Evolutionary conservation across 73 alveolate species (phyloP), one percentile per base, ranked within the genome.

Genomic region (Paramecium biaurelia): DNA sequence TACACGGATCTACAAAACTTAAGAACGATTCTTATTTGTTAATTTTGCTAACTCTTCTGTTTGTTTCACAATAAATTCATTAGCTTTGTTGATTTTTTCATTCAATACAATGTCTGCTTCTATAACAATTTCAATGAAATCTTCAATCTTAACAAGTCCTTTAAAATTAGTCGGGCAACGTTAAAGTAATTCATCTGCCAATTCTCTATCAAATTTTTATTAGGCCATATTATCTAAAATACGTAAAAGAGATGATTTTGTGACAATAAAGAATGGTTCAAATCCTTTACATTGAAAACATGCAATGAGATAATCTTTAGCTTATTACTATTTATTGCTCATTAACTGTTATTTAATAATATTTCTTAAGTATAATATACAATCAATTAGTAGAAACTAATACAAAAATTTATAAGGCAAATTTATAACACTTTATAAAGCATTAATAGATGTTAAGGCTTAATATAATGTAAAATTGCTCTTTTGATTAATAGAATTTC

Each of bases 231-330:
- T 23, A 20, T 74, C 87, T 74, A 74, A 74, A 21, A 74, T 74
- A 23, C 67, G 67, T 74, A 74, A 74, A 34, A 74, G 59, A 12
- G 87, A 32, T 41, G 57, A 18, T 74, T 74, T 74, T 14, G 87
- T 28, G 4, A 74, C 87, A 41, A 74, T 74, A 41, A 37, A 41
- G 20, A 37, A 34, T 11, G 59, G 57, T 41, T 37, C 57, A 74
- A 74, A 74, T 74, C 87, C 87, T 35, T 74, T 74, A 37, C 67
- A 21, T 37, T 74, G n/a, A 41, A 74, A 74, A 7, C 87, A 74
- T 10, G 87, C 87, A 74, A 68, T 37, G 23, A 74, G 58, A 20
- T 74, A 74, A 28, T 74, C 59, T 37, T 74, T 37, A 5, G 87
- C 87, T 74, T 74, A 21, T 28, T 28, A 8, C 3, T 74, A 37